Conservation (phyloP, 192 early-diverging fungal genomes). For the Podila minutissima region DNA sequence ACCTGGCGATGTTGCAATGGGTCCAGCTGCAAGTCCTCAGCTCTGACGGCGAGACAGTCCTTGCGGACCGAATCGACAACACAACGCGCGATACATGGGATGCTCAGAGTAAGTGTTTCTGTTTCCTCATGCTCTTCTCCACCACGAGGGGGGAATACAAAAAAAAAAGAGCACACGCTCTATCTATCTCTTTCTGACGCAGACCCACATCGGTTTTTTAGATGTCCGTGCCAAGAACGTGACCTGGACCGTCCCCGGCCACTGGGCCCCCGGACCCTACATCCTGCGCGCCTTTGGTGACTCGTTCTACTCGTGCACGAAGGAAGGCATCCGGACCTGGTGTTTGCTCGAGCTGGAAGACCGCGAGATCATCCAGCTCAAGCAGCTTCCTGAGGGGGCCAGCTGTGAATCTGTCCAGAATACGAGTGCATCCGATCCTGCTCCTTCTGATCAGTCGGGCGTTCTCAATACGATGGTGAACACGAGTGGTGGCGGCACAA, state of each 20-base stretch:
- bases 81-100: constrained; percentile 32
- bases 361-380: constrained; percentile 12
- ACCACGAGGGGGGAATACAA: no score
- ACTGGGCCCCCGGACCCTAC: constrained; percentile 15
- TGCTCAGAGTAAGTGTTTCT: constrained; percentile 1
- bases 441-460: not conserved
- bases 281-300: constrained; percentile 34
- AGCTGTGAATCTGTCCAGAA: not conserved
- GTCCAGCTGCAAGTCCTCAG: constrained; percentile 34
- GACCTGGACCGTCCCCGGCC: constrained; percentile 25
- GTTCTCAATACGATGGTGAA: not conserved
- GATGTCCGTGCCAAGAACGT: constrained; percentile 20
- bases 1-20: constrained; percentile 29
- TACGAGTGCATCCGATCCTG: not conserved
- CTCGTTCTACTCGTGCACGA: constrained; percentile 13
- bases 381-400: not conserved
- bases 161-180: no score
- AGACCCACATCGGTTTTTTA: not conserved
- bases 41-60: not conserved
- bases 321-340: constrained; percentile 1
- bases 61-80: constrained; percentile 23
- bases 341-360: constrained; percentile 21
- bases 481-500: not conserved
- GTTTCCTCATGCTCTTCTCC: no score
- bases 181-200: no score